These are phyloP conservation scores for Pharnaceum exiguum DNA, from an alignment of 148 eudicot species.

Conservation along the genomic window DNA sequence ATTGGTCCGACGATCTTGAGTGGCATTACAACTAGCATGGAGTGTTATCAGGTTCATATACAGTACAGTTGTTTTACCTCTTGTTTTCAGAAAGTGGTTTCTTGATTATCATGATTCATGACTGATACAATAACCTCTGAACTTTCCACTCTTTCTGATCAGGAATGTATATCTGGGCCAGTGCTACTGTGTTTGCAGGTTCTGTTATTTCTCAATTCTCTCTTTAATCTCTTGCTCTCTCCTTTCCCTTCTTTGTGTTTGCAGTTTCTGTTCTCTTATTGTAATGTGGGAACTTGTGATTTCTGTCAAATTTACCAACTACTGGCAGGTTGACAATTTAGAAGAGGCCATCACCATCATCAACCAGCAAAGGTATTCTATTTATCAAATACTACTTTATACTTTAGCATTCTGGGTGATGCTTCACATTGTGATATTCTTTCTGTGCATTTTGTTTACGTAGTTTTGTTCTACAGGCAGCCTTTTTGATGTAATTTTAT, in stretches of 20 bases:
- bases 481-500: not conserved
- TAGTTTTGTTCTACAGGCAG: too few species aligned
- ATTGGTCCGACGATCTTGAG: conserved; percentile 48
- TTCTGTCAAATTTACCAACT: not conserved
- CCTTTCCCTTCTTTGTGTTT: not conserved
- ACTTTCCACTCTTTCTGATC: conserved; percentile 16
- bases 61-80: too few species aligned
- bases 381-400: too few species aligned
- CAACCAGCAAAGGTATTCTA: conserved; percentile 35
- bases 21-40: conserved; percentile 36
- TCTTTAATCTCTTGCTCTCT: not conserved
- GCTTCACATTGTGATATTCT: too few species aligned
- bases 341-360: conserved; percentile 38
- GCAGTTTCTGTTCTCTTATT: not conserved
- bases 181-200: conserved; percentile 43
- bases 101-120: too few species aligned
- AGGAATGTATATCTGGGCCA: conserved; percentile 43
- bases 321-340: conserved; percentile 32
- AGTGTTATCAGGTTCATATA: conserved; percentile 39
- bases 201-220: not conserved
- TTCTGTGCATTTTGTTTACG: not conserved
- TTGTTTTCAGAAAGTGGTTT: not conserved
- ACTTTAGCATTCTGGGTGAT: too few species aligned
- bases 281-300: not conserved
- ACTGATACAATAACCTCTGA: too few species aligned